A percentile compares a stretch with the other conserved stretches of the same genome.
These are phyloP conservation scores for Pholiota microspora DNA, from an alignment of 768 basidiomycete genomes.

Conservation along the genomic window DNA sequence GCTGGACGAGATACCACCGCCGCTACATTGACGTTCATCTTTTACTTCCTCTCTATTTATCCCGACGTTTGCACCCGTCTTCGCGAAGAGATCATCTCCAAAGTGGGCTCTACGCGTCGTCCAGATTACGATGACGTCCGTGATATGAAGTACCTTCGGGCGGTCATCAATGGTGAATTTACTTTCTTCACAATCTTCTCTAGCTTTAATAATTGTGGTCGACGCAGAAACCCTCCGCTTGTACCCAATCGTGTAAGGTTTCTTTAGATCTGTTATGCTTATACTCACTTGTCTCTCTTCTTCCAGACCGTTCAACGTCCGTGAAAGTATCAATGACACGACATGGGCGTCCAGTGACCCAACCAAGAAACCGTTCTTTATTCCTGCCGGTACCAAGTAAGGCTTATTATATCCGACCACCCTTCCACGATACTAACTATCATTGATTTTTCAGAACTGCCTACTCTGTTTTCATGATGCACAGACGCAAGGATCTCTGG, in stretches of 20 bases:
- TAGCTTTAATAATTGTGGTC: neutral
- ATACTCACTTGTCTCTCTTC: neutral
- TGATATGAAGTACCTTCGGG: conserved; percentile 63
- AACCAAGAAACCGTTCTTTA: conserved; percentile 46
- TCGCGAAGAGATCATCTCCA: conserved; percentile 52
- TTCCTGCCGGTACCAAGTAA: conserved; percentile 48
- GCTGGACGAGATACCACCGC: conserved; percentile 49
- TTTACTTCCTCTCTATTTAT: conserved; percentile 50
- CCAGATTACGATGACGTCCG: conserved; percentile 55
- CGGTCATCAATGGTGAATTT: conserved; percentile 58
- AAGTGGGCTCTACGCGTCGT: conserved; percentile 44
- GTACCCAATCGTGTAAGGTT: conserved; percentile 50
- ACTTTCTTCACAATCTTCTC: neutral
- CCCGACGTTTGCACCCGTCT: conserved; percentile 45
- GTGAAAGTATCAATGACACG: conserved; percentile 45
- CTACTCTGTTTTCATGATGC: conserved; percentile 66
- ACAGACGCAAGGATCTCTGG: conserved; percentile 65
- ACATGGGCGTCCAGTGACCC: conserved; percentile 47
- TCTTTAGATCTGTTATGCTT: neutral
- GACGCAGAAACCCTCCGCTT: conserved; percentile 49
- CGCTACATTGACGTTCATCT: conserved; percentile 38
- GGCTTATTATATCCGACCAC: conserved; percentile 11
- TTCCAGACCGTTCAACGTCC: conserved; percentile 46
- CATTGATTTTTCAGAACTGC: conserved; percentile 26
- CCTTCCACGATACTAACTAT: neutral